A percentile compares a stretch with the other conserved stretches of the same genome.
Evolutionary conservation across 257 asterid genomes (phyloP).

Genomic region (Penstemon barbatus): DNA sequence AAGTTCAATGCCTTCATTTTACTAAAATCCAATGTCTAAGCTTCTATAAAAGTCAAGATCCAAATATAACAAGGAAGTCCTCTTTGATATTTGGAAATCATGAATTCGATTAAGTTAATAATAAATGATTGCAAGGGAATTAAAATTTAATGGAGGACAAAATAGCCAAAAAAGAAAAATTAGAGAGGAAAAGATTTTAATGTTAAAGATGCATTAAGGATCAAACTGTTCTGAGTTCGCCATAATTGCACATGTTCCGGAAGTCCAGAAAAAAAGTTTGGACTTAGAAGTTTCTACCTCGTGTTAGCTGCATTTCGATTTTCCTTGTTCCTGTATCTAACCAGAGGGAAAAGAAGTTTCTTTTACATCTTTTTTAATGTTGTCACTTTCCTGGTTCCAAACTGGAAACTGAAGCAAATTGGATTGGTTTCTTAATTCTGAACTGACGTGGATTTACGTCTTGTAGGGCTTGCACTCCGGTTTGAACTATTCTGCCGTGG

Average conservation of each 20-base stretch:
- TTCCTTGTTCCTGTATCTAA: constrained; percentile 8
- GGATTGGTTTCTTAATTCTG: constrained; percentile 4
- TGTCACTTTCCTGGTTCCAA: not conserved
- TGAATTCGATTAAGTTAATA: not conserved
- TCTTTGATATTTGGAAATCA: not conserved
- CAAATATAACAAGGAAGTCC: not conserved
- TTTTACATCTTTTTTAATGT: constrained; percentile 12
- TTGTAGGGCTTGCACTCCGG: constrained; percentile 54
- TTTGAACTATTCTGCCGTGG: constrained; percentile 48
- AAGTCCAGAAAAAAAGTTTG: not conserved
- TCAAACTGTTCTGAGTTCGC: not conserved
- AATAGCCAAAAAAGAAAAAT: not conserved
- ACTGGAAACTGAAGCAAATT: constrained; percentile 7
- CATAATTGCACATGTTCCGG: not conserved
- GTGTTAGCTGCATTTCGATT: not conserved
- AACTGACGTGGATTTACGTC: constrained; percentile 18
- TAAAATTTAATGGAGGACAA: not conserved
- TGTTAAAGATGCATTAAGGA: not conserved
- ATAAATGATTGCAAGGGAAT: not conserved
- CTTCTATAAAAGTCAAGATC: not conserved
- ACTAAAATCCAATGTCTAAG: not conserved
- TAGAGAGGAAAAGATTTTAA: not conserved
- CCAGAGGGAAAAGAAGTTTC: not conserved
- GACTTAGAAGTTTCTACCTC: not conserved
- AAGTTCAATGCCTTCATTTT: too few species aligned